Evolutionary conservation across 2,329 filamentous ascomycete species (phyloP), one percentile per base, ranked within the genome.

Genomic region (Paecilomyces sp.): DNA sequence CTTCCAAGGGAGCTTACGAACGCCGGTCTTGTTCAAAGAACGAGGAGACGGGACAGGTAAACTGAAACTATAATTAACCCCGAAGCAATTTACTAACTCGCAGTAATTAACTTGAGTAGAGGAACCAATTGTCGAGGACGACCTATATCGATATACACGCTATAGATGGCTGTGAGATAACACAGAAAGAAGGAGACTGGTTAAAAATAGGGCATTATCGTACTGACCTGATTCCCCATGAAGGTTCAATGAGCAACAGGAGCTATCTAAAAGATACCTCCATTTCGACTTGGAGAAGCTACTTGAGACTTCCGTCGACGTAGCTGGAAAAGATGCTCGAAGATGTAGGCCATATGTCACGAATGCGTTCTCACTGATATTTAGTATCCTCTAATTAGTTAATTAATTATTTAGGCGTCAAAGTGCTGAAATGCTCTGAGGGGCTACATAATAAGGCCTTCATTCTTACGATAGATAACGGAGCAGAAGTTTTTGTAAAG

Each of bases 391-490:
- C 31, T 3, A 52, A 36, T 2, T 22, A 22, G 22, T 22, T 22
- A 22, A 22, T 22, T 22, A 22, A 22, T 22, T 22, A 22, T 22
- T 22, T 30, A 71, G 67, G 69, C 53, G 69, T 59, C 57, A 70
- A 62, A 61, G 58, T 74, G 33, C 54, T 62, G 6, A 74, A 72
- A 62, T 70, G 68, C 25, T 54, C 62, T 1, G 73, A 75, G 34
- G 15, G 15, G 11, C 11, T 15, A 15, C 11, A 15, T 36, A 15
- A 15, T 36, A 41, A 41, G 15, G 36, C 13, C 12, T 41, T 41
- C 36, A n/a, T 41, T n/a, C 12, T 41, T 13, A 41, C 36, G 4
- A 15, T 41, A 13, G 13, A 41, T n/a, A 41, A 41, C n/a, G 36
- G 36, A 13, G 6, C 6, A 3, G 36, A 41, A 6, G 13, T 41